These are phyloP conservation scores for Leccinum barrowsii DNA, from an alignment of 768 basidiomycete genomes.

Conservation along the genomic window DNA sequence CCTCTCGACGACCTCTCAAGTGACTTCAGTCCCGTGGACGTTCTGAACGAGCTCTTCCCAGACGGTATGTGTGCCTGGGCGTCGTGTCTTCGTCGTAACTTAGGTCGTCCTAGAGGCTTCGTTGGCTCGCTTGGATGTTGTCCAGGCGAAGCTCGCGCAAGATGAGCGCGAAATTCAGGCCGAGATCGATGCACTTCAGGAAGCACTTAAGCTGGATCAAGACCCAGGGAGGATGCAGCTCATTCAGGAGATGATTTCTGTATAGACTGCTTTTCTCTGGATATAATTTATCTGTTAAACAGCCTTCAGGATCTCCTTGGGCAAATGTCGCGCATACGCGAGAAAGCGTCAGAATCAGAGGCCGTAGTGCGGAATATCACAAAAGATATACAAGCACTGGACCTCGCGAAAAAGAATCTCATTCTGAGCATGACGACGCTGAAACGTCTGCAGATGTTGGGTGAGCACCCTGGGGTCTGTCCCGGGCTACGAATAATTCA, in stretches of 20 bases:
- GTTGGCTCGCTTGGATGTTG: slow-evolving; percentile 63
- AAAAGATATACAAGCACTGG: slow-evolving; percentile 92
- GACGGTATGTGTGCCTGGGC: slow-evolving; percentile 52
- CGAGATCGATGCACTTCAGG: slow-evolving; percentile 68
- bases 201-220: slow-evolving; percentile 69
- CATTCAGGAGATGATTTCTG: slow-evolving; percentile 96
- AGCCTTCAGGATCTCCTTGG: slow-evolving; percentile 75
- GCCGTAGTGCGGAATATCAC: slow-evolving; percentile 95
- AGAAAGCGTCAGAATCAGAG: slow-evolving; percentile 96
- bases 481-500: not conserved
- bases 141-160: slow-evolving; percentile 64
- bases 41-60: slow-evolving; percentile 66
- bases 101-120: slow-evolving; percentile 58
- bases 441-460: slow-evolving; percentile 90
- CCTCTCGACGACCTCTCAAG: slow-evolving; percentile 56
- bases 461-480: slow-evolving; percentile 42
- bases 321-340: slow-evolving; percentile 94
- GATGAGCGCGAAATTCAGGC: slow-evolving; percentile 66
- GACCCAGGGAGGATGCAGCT: slow-evolving; percentile 86
- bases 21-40: slow-evolving; percentile 52
- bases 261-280: slow-evolving; percentile 34
- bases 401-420: slow-evolving; percentile 91
- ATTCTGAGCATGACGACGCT: slow-evolving; percentile 85
- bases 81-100: not conserved
- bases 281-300: slow-evolving; percentile 3